A percentile compares a stretch with the other conserved stretches of the same genome.
These are phyloP conservation scores for Eucalyptus leucophloia DNA, from an alignment of 345 rosid genomes.

Conservation along the genomic window DNA sequence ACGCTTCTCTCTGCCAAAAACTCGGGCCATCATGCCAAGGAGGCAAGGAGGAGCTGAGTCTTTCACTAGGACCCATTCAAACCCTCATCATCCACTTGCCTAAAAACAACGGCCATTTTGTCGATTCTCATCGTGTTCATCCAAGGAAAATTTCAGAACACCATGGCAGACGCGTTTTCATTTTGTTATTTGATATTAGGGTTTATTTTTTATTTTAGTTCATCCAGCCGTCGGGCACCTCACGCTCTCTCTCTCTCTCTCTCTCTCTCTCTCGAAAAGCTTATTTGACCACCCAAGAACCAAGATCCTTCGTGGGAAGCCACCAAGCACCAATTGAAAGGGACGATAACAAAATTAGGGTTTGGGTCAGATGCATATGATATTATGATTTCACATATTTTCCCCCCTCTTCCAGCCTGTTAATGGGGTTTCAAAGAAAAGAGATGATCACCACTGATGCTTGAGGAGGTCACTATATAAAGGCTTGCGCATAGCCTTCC, in stretches of 20 bases:
- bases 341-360: background rate
- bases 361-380: background rate
- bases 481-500: background rate
- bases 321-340: background rate
- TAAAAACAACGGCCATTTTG: background rate
- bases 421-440: background rate
- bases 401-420: background rate
- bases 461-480: background rate
- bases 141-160: background rate
- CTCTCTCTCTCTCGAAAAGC: background rate
- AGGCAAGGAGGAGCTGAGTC: background rate
- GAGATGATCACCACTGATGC: background rate
- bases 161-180: background rate
- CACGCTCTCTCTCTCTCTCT: background rate
- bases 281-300: background rate
- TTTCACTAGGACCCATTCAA: background rate
- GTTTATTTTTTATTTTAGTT: background rate
- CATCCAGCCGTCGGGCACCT: background rate
- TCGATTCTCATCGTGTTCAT: background rate
- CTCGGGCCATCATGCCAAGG: background rate
- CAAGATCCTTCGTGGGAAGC: background rate
- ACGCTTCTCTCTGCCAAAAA: background rate
- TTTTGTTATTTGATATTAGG: background rate
- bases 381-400: background rate
- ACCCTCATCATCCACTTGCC: background rate